Base-by-base conservation (phyloP, 2,329 filamentous ascomycete genomes). In the Exophiala aquamarina region DNA sequence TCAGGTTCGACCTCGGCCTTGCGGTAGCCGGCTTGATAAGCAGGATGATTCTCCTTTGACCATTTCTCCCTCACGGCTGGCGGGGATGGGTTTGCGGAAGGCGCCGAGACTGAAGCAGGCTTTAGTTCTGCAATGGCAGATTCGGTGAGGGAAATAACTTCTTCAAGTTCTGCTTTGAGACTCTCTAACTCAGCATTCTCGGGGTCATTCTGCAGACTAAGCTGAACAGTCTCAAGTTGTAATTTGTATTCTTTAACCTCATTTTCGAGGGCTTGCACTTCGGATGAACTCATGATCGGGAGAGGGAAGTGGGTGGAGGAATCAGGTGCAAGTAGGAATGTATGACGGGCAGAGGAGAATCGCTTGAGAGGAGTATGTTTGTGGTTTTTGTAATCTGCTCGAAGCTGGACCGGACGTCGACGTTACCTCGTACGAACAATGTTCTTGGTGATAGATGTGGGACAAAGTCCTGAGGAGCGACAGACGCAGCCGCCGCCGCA, bases 61-160 rank as follows among this genome's bases (percentile, higher is more conserved):
- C 86, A 89, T 73, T 90, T 89, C 63, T 86, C 81, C 60, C 81
- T 81, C 45, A 75, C 68, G n/a, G 76, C 70, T 36, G 76, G 73
- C 32, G 77, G 72, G 34, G 76, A 69, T 41, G 77, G 50, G 59
- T 73, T 66, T 60, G 65, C 55, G 54, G 57, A 28, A 20, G 59
- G 36, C n/a, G 70, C 57, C 56, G 75, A 66, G 59, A 62, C 60
- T 65, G 72, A 66, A 35, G 71, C 59, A 66, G 82, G 81, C 70
- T 87, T 84, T 66, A 93, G 78, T 69, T 93, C 87, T 72, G 85
- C 84, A 68, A 96, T 86, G 61, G 84, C 82, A 64, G 85, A 83
- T 74, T 91, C 82, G 69, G 89, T 82, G 59, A 90, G 79, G 66
- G 79, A 77, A 69, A 97, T 86, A 70, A 89, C 82, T 72, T 85